Evolutionary conservation across 352 stramenopile species (phyloP).

Genomic region (Aphanomyces astaci): DNA sequence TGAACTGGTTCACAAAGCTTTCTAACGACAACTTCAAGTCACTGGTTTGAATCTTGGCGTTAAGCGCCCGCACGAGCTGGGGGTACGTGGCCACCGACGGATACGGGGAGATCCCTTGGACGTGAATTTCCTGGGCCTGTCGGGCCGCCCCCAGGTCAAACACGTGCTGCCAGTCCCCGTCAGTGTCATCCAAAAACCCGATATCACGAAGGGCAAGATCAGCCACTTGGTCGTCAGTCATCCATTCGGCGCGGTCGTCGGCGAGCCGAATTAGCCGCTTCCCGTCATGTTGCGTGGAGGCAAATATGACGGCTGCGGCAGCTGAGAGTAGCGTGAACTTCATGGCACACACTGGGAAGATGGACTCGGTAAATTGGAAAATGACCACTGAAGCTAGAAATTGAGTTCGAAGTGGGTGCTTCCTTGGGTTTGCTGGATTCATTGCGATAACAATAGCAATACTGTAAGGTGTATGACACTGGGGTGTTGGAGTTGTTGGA

Average conservation of each 20-base stretch:
- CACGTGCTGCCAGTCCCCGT: background rate
- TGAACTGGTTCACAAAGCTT: background rate
- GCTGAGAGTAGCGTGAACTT: background rate
- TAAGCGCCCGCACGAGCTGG: background rate
- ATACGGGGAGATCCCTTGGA: background rate
- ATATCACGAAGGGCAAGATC: background rate
- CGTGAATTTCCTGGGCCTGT: background rate
- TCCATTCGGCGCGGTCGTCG: background rate
- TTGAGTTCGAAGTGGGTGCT: no score
- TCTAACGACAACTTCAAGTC: background rate
- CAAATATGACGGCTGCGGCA: background rate
- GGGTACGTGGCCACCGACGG: background rate
- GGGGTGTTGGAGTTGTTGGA: background rate
- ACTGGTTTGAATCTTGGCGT: background rate
- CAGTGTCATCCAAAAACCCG: background rate
- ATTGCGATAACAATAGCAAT: background rate
- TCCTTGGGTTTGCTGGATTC: no score
- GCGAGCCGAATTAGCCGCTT: background rate
- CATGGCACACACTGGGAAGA: background rate
- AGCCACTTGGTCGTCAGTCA: background rate
- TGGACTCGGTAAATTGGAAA: no score
- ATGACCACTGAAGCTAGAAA: no score
- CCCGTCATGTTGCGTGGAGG: background rate
- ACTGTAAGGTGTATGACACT: background rate
- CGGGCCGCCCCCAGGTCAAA: background rate